Evolutionary conservation across 176 grass and related monocot species (phyloP).

Genomic region (Bolboschoenus planiculmis): DNA sequence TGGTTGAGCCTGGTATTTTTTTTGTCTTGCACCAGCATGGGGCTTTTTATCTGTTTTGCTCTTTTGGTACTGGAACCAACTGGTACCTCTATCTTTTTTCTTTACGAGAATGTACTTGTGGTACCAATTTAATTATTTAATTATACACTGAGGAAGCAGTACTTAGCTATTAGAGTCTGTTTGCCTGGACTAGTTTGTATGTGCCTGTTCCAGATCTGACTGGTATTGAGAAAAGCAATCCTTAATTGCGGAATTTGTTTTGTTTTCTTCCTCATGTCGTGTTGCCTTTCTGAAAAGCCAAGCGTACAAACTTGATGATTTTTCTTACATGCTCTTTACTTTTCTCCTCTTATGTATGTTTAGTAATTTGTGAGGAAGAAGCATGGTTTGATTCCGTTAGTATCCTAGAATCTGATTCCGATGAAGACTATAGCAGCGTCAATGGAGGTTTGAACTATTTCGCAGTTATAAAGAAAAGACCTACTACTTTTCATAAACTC

Average conservation of each 20-base stretch:
- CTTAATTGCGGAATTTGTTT: not conserved
- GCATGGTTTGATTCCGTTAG: slow-evolving; percentile 87
- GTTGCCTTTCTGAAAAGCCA: not conserved
- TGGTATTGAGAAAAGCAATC: not conserved
- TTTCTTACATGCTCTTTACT: not conserved
- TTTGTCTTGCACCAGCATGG: not conserved
- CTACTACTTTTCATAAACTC: not conserved
- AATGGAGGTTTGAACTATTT: slow-evolving; percentile 59
- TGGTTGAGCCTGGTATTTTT: not conserved
- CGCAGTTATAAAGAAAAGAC: not conserved
- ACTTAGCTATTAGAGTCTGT: not conserved
- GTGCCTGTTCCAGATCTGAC: not conserved
- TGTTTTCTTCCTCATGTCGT: not conserved
- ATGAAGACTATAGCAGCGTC: slow-evolving; percentile 87
- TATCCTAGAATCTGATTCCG: slow-evolving; percentile 87
- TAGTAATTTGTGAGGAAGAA: slow-evolving; percentile 88
- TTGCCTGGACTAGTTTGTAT: not conserved
- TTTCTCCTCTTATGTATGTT: slow-evolving; percentile 10
- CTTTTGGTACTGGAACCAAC: not conserved
- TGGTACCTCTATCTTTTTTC: not conserved
- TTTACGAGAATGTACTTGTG: not conserved
- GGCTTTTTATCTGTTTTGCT: not conserved
- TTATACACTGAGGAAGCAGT: not conserved
- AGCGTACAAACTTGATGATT: not conserved
- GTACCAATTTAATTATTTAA: not conserved